Base-by-base conservation (phyloP, 768 basidiomycete species). In the Tulasnella sp. region DNA sequence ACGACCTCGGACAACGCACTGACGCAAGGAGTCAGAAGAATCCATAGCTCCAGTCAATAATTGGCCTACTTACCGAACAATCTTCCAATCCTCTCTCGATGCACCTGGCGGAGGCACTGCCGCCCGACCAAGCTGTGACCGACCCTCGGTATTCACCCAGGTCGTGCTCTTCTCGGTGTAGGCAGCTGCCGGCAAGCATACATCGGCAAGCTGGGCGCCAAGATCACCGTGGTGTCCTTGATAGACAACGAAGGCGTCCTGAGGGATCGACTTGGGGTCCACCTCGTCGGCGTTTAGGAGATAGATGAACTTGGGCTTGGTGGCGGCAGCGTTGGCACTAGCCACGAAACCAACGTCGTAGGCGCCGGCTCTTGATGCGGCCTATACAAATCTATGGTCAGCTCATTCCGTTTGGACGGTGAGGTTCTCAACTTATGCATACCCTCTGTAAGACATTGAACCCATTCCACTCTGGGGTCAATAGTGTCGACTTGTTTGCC, bases 211-310 rank as follows among this genome's bases (percentile, higher is more conserved):
- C 67, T 92, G 89, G 2, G 96, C 96, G 34, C 96, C 95, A 56
- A 90, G 76, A 70, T 99, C 96, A 66, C 96, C 96, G 69, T 99
- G 96, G 71, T 97, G 94, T 34, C 96, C 96, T 68, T 98, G 96
- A 72, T 99, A 99, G 13, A 99, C 95, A 48, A 98, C 94, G 67
- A 98, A 98, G 2, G 95, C 92, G 66, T 91, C 81, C 59, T 80
- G 75, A 29, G 96, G 94, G 61, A 99, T 94, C 2, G 86, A 81
- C 51, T 82, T 80, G 42, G 91, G 86, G 70, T 93, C 83, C 56
- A 98, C 72, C 68, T 97, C 94, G 67, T 99, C 96, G 5, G 96
- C 93, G 70, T 94, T 94, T 60, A 99, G 80, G 52, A 99, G 84
- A 74, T 96, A 97, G 64, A 99, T 75, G 74, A 98, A 98, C 73